Conservation (phyloP, 2,329 filamentous ascomycete species). For the Rhytidhysteron rufulum region DNA sequence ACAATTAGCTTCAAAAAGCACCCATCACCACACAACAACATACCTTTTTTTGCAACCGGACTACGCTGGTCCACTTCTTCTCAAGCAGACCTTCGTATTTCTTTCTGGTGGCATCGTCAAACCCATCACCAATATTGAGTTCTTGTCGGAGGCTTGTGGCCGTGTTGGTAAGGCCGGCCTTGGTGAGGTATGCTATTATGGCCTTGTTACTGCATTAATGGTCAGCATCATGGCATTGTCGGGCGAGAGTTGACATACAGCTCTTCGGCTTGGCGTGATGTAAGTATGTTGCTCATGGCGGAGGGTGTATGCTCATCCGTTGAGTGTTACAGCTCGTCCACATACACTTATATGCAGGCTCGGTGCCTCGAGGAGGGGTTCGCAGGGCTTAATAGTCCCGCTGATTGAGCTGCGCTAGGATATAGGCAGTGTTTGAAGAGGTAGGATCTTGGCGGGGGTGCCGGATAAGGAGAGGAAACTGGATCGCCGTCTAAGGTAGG, state of each 20-base stretch:
- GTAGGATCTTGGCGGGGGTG: background rate
- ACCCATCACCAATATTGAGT: constrained; percentile 66
- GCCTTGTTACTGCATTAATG: constrained; percentile 73
- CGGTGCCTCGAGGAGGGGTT: background rate
- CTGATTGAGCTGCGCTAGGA: background rate
- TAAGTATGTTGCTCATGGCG: constrained; percentile 72
- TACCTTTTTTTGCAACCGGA: constrained; percentile 93
- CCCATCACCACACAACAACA: too few species aligned
- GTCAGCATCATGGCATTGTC: constrained; percentile 19
- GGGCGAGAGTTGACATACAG: constrained; percentile 57
- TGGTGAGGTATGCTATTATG: constrained; percentile 81
- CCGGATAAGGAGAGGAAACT: background rate
- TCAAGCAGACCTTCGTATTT: constrained; percentile 93
- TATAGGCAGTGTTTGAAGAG: background rate
- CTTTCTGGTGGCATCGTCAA: constrained; percentile 79
- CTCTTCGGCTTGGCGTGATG: constrained; percentile 79
- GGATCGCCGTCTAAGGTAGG: too few species aligned
- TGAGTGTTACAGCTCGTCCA: constrained; percentile 20
- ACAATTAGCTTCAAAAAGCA: too few species aligned
- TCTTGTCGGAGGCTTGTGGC: constrained; percentile 73
- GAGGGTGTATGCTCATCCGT: constrained; percentile 18
- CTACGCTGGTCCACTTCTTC: constrained; percentile 98
- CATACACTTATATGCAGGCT: constrained; percentile 19
- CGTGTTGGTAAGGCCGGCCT: constrained; percentile 66
- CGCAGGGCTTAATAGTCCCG: background rate